Conservation (phyloP, 1,139 yeast species). For the Kluyveromyces marxianus region DNA sequence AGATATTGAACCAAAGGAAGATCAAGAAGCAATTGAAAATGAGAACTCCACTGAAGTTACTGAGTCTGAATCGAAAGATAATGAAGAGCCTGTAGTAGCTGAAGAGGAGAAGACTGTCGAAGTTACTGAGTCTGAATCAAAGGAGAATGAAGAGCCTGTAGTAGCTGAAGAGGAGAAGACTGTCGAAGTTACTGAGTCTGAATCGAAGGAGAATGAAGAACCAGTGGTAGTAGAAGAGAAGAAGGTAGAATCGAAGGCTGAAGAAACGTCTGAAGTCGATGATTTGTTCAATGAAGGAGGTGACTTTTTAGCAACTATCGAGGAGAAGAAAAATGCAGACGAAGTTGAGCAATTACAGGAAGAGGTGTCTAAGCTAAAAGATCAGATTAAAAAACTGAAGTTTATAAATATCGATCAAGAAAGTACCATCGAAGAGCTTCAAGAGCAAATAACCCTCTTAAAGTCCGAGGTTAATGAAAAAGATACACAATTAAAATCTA, state of each 20-base stretch:
- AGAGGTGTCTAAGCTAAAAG: conserved; percentile 28
- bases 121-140: neutral
- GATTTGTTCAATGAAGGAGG: neutral
- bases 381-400: conserved; percentile 33
- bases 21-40: conserved; percentile 1
- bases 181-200: neutral
- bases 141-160: neutral
- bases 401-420: conserved; percentile 42
- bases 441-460: conserved; percentile 30
- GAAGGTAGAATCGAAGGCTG: neutral
- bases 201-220: neutral
- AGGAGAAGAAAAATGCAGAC: conserved; percentile 25
- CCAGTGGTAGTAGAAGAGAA: neutral
- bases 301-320: conserved; percentile 29
- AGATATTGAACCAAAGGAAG: too few relatives aligned
- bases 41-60: neutral
- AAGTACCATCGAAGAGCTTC: conserved; percentile 35
- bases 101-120: conserved; percentile 4
- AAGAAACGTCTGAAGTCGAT: neutral
- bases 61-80: too few relatives aligned
- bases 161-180: conserved; percentile 5
- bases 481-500: conserved; percentile 19
- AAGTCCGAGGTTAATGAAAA: conserved; percentile 26
- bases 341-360: conserved; percentile 23
- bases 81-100: neutral